These are phyloP conservation scores for Ustilago sp. DNA, from an alignment of 1,284 basidiomycete species.

Conservation along the genomic window DNA sequence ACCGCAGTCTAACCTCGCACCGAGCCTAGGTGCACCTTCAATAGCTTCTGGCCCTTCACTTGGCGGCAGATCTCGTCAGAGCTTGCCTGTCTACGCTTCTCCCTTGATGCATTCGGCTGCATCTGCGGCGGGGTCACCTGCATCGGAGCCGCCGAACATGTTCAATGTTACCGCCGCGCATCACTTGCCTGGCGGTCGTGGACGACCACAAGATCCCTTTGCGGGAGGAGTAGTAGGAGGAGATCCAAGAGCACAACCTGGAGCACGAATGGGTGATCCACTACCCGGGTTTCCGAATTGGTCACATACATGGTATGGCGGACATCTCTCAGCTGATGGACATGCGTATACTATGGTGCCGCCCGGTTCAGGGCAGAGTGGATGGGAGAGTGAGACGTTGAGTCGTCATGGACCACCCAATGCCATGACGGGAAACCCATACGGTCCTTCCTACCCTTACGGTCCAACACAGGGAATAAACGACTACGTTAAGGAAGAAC, in stretches of 20 bases:
- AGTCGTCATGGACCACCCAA: constrained; percentile 18
- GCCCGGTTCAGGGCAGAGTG: constrained; percentile 50
- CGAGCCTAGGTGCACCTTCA: constrained; percentile 23
- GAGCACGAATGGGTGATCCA: constrained; percentile 33
- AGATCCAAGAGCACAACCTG: constrained; percentile 4
- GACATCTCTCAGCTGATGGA: constrained; percentile 62
- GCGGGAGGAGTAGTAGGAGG: background rate
- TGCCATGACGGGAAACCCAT: background rate
- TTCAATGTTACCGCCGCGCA: constrained; percentile 54
- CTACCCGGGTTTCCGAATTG: constrained; percentile 55
- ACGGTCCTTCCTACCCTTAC: constrained; percentile 23
- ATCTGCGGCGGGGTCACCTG: constrained; percentile 21
- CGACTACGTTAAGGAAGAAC: constrained; percentile 58
- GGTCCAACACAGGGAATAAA: constrained; percentile 12
- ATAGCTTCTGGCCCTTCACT: constrained; percentile 31
- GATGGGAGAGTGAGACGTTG: constrained; percentile 62
- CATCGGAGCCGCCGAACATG: constrained; percentile 46
- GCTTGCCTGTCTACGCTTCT: constrained; percentile 34
- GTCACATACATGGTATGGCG: constrained; percentile 59
- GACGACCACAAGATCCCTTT: constrained; percentile 19
- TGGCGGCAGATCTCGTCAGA: constrained; percentile 30
- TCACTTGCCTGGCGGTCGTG: constrained; percentile 35
- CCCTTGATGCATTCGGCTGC: constrained; percentile 21
- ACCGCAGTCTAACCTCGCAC: constrained; percentile 14
- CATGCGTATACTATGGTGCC: constrained; percentile 61